Evolutionary conservation across 2,329 filamentous ascomycete genomes (phyloP).

Genomic region (Cadophora gregata): DNA sequence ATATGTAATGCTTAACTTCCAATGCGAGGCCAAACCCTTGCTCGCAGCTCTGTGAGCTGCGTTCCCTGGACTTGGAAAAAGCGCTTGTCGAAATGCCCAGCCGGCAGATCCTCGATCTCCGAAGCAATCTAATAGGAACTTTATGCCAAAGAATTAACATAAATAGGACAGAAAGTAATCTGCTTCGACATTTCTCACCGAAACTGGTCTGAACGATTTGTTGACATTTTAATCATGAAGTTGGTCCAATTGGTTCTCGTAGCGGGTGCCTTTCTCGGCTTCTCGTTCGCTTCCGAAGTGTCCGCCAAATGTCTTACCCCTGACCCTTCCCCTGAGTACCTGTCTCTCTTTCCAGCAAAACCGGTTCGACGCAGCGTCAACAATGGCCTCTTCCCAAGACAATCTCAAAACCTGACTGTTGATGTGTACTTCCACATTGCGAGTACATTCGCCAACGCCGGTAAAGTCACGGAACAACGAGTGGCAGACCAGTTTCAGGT

Average conservation of each 20-base stretch:
- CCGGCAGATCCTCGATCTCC: not conserved
- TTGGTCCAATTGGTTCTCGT: not conserved
- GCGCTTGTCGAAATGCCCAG: not conserved
- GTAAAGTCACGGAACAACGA: not conserved
- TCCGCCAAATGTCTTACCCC: not conserved
- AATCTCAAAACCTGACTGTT: not conserved
- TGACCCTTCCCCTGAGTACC: not conserved
- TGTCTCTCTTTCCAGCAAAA: not conserved
- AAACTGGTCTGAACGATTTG: not conserved
- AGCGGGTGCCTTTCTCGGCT: not conserved
- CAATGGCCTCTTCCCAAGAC: not conserved
- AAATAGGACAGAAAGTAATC: not conserved
- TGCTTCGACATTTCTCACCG: not conserved
- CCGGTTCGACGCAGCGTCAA: not conserved
- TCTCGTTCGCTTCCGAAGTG: not conserved
- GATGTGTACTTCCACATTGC: not conserved
- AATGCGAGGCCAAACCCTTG: constrained; percentile 2
- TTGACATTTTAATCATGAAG: not conserved
- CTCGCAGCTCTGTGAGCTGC: not conserved
- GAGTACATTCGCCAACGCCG: not conserved
- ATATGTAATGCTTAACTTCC: not conserved
- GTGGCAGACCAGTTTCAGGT: not conserved
- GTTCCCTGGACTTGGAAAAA: not conserved
- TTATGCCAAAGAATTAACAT: not conserved
- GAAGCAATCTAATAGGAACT: not conserved